phyloP scores from a whole-genome alignment of 2,329 filamentous ascomycete genomes.

The Ciborinia camelliae region DNA sequence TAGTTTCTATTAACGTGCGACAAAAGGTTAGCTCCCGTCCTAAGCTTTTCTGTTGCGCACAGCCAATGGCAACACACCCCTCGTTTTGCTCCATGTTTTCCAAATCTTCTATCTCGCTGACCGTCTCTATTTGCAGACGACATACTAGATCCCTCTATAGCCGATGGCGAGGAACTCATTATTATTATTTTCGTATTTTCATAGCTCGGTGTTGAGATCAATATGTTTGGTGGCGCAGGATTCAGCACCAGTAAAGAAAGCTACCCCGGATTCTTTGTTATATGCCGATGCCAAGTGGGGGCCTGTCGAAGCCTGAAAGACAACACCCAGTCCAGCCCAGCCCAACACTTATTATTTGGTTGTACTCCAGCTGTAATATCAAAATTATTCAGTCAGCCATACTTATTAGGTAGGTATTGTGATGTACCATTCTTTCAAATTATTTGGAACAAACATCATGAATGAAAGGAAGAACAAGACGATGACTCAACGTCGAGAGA shows the following conservation, averaged over 20 bases:
- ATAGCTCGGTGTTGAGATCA: constrained; percentile 5
- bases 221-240: background rate
- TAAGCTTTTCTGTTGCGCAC: constrained; percentile 30
- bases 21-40: background rate
- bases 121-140: constrained; percentile 10
- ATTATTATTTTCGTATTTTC: constrained; percentile 8
- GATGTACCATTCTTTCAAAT: background rate
- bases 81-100: constrained; percentile 14
- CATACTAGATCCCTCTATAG: background rate
- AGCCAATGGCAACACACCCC: constrained; percentile 19
- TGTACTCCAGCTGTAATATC: too few relatives aligned
- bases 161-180: constrained; percentile 17
- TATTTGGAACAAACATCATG: background rate
- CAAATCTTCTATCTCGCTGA: constrained; percentile 16
- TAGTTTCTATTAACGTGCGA: constrained; percentile 55
- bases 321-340: too few relatives aligned
- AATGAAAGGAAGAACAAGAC: background rate
- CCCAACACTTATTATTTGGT: too few relatives aligned
- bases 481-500: too few relatives aligned
- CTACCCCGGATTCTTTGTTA: constrained; percentile 12
- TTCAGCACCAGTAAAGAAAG: background rate
- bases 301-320: background rate
- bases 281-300: background rate
- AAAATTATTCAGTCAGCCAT: background rate
- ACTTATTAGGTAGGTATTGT: too few relatives aligned